A percentile compares a stretch with the other conserved stretches of the same genome.
phyloP scores from a whole-genome alignment of 176 grass and related monocot species.

The Carex cristatella region DNA sequence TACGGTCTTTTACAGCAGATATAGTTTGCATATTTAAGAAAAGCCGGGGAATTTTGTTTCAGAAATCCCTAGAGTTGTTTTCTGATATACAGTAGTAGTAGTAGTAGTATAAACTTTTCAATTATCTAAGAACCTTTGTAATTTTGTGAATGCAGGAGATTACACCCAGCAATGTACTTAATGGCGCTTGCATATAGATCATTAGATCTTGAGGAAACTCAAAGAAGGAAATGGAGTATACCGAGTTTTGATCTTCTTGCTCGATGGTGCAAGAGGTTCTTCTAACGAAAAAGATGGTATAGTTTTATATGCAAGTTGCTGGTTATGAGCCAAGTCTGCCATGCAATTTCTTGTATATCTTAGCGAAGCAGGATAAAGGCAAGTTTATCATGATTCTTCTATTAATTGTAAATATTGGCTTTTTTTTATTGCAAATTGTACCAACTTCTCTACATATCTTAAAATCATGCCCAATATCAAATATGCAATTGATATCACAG shows the following conservation, averaged over 20 bases:
- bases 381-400: not conserved
- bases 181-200: conserved; percentile 81
- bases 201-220: conserved; percentile 78
- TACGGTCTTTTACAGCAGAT: too few relatives aligned
- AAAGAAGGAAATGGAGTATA: conserved; percentile 51
- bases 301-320: not conserved
- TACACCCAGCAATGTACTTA: conserved; percentile 94
- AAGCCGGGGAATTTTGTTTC: not conserved
- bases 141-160: conserved; percentile 56
- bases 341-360: too few relatives aligned
- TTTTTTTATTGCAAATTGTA: not conserved
- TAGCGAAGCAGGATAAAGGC: not conserved
- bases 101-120: not conserved
- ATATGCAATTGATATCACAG: not conserved
- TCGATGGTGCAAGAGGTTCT: conserved; percentile 35
- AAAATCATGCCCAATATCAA: not conserved
- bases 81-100: not conserved
- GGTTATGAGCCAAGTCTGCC: not conserved
- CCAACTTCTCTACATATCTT: not conserved
- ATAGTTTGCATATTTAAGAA: not conserved
- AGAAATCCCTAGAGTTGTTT: not conserved
- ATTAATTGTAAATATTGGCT: not conserved
- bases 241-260: conserved; percentile 43
- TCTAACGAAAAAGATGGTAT: conserved; percentile 11
- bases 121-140: not conserved